These are phyloP conservation scores for Cordyceps tenuipes DNA, from an alignment of 2,329 filamentous ascomycete species.

Conservation along the genomic window DNA sequence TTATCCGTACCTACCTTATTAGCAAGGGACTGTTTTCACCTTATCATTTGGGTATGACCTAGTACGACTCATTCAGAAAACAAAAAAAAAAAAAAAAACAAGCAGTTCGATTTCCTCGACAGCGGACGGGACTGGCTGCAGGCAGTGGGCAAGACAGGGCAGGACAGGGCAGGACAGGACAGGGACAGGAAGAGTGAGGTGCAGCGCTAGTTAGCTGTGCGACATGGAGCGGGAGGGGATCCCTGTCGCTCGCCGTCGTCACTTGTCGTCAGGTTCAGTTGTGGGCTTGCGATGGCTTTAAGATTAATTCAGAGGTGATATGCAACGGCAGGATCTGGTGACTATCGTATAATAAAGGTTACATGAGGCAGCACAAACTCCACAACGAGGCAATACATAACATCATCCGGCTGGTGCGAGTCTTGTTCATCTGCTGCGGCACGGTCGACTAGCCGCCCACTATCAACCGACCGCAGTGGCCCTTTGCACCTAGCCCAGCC, in stretches of 20 bases:
- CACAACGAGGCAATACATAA: too few species aligned
- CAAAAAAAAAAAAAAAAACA: not conserved
- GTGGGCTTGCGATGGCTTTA: not conserved
- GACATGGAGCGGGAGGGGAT: conserved; percentile 9
- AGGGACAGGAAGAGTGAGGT: not conserved
- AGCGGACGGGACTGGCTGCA: not conserved
- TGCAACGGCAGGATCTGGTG: not conserved
- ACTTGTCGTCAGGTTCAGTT: not conserved
- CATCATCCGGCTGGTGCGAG: too few species aligned
- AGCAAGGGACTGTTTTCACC: too few species aligned
- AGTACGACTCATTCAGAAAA: not conserved
- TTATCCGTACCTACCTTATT: too few species aligned
- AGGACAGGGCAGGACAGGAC: not conserved
- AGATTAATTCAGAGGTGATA: not conserved
- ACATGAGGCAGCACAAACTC: too few species aligned
- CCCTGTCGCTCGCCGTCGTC: not conserved
- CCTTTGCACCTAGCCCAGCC: not conserved
- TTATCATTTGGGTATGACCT: not conserved
- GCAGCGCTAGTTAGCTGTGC: not conserved
- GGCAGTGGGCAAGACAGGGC: not conserved
- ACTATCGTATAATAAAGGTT: not conserved
- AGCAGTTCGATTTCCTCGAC: conserved; percentile 1
- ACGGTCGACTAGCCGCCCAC: too few species aligned
- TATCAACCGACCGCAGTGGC: not conserved
- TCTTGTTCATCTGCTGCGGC: too few species aligned